phyloP scores from a whole-genome alignment of 176 grass and related monocot species.

The Hordeum vulgare region DNA sequence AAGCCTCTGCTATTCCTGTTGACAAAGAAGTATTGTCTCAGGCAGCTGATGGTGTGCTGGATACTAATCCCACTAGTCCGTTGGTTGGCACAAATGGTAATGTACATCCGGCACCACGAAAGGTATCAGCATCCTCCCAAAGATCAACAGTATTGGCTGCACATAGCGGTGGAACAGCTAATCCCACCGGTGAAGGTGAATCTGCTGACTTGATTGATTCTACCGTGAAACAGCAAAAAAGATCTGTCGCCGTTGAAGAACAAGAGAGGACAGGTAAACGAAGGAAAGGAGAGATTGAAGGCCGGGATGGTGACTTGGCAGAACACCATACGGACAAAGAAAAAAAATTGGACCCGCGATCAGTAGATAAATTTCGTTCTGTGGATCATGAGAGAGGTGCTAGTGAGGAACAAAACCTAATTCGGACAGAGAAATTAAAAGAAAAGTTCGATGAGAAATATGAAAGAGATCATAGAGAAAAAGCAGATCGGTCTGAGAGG shows the following conservation, averaged over 20 bases:
- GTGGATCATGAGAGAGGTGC: constrained; percentile 55
- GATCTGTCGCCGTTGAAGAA: constrained; percentile 51
- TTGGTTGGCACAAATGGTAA: constrained; percentile 42
- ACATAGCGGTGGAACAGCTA: constrained; percentile 31
- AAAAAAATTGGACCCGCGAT: constrained; percentile 30
- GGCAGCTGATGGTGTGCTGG: constrained; percentile 33
- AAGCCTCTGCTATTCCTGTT: constrained; percentile 23
- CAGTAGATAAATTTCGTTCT: constrained; percentile 45
- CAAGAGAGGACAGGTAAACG: constrained; percentile 73
- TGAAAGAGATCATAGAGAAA: constrained; percentile 74
- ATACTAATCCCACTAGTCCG: constrained; percentile 17
- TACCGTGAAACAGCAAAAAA: constrained; percentile 66
- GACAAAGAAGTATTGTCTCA: constrained; percentile 50
- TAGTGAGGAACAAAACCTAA: constrained; percentile 51
- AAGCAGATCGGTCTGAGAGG: constrained; percentile 50
- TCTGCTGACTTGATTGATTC: constrained; percentile 43
- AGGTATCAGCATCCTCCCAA: constrained; percentile 37
- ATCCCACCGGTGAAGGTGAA: constrained; percentile 40
- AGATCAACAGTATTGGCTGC: constrained; percentile 29
- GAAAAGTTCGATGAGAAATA: constrained; percentile 66
- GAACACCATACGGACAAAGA: constrained; percentile 54
- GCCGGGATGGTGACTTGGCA: constrained; percentile 32
- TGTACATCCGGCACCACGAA: constrained; percentile 4
- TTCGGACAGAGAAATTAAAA: constrained; percentile 45
- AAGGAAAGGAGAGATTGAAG: constrained; percentile 71